Evolutionary conservation across 257 asterid species (phyloP).

Genomic region (Solanum dulcamara): DNA sequence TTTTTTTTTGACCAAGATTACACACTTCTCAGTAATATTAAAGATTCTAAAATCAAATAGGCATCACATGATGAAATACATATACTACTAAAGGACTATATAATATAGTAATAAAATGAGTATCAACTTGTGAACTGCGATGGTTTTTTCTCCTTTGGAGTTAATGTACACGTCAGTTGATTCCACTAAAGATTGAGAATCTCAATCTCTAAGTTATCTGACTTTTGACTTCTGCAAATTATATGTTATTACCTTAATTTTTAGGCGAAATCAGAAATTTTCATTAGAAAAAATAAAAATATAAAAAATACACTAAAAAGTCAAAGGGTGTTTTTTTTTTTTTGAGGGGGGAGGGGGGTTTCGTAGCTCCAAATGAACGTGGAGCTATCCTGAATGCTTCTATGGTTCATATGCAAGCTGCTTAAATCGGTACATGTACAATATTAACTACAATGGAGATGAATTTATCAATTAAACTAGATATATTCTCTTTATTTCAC

Average conservation of each 20-base stretch:
- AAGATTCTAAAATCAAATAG: not conserved
- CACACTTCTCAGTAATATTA: not conserved
- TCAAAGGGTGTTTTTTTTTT: too few relatives aligned
- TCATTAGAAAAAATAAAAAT: not conserved
- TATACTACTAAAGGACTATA: not conserved
- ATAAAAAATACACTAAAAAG: not conserved
- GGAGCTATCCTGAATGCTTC: not conserved
- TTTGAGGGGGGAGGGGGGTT: too few relatives aligned
- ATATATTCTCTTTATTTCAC: not conserved
- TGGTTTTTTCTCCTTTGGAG: conserved; percentile 23
- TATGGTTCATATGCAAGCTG: not conserved
- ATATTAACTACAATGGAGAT: not conserved
- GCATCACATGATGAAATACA: not conserved
- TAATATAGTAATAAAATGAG: not conserved
- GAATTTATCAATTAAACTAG: not conserved
- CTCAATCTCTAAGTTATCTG: conserved; percentile 6
- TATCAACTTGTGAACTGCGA: conserved; percentile 19
- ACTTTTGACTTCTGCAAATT: conserved; percentile 11
- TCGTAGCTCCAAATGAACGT: too few relatives aligned
- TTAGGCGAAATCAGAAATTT: not conserved
- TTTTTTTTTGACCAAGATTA: not conserved
- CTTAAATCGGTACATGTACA: not conserved
- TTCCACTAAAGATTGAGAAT: conserved; percentile 15
- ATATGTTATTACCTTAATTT: not conserved
- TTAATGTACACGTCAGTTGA: conserved; percentile 12